Evolutionary conservation across 2,329 filamentous ascomycete species (phyloP).

Genomic region (Drechslerella stenobrocha): DNA sequence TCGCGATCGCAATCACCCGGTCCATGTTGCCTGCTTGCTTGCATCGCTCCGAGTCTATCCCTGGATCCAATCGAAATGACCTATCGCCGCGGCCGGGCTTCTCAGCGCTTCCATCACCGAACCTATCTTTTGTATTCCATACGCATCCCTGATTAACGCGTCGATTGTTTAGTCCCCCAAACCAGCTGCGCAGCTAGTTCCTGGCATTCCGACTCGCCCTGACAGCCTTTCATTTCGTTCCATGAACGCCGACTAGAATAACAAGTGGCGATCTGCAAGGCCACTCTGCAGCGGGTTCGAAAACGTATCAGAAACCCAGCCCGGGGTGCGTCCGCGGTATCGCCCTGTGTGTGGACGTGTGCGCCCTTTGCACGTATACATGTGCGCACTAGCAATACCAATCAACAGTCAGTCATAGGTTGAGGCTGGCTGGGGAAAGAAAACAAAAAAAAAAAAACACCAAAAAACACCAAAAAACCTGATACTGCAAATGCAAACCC

Average conservation of each 20-base stretch:
- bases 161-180: not conserved
- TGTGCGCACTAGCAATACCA: too few relatives aligned
- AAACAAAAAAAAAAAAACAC: too few relatives aligned
- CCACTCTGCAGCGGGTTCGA: too few relatives aligned
- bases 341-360: too few relatives aligned
- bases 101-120: not conserved
- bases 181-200: slow-evolving; percentile 1
- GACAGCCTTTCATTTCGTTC: slow-evolving; percentile 1
- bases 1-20: not conserved
- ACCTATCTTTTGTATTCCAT: not conserved
- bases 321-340: too few relatives aligned
- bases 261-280: not conserved
- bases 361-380: too few relatives aligned
- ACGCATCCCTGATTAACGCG: not conserved
- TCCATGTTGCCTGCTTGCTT: not conserved
- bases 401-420: too few relatives aligned
- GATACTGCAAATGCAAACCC: too few relatives aligned
- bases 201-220: not conserved
- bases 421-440: too few relatives aligned
- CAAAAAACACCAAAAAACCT: too few relatives aligned
- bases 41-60: too few relatives aligned
- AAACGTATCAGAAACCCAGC: too few relatives aligned
- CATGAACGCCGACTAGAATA: slow-evolving; percentile 5
- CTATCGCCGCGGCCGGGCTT: not conserved
- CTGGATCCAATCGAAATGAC: slow-evolving; percentile 4